Base-by-base conservation (phyloP, 75 land plant genomes). In the Ceratopteris richardii region DNA sequence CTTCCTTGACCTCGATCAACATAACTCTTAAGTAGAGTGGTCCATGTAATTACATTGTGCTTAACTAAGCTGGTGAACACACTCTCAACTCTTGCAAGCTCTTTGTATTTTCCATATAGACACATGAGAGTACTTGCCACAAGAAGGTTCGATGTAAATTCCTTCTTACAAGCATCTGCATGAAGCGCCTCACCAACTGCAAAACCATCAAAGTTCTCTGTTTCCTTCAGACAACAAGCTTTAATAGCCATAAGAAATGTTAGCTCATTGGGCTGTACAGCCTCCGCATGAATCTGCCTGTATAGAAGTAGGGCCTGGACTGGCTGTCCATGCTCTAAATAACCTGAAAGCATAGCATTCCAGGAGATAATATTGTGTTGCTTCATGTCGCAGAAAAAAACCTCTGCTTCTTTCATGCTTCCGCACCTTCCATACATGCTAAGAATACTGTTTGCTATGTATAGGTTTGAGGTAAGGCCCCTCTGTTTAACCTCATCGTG, bases 401-500 rank as follows among this genome's bases (percentile, higher is more conserved):
- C 9, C 13, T 58, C 44, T 33, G 60, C 60, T 10, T 58, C 60
- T 13, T 33, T n/a, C 22, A 47, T 48, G 31, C 53, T 44, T 7
- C 63, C 25, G 37, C 60, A 40, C n/a, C 46, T 61, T 6, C 44
- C 60, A 41, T 58, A 36, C 19, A 25, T 69, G 39, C 75, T 77
- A 20, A 86, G 80, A 21, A 86, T 68, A 14, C 82, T 73, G 66
- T 82, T 86, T 16, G 69, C 41, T 30, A 86, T 68, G 51, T 58
- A 86, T 3, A 71, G 69, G 67, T 85, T 83, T 28, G 65, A 56
- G 20, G 61, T 72, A 59, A 85, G 57, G 21, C 78, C 72, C 28
- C 47, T 58, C 57, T 81, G 78, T 26, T 74, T 66, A 0, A 72
- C 78, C 23, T 81, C 73, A 20, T 72, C 70, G 59, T 85, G 84